These are phyloP conservation scores for Epichloe glyceriae DNA, from an alignment of 2,329 filamentous ascomycete genomes.

Conservation along the genomic window DNA sequence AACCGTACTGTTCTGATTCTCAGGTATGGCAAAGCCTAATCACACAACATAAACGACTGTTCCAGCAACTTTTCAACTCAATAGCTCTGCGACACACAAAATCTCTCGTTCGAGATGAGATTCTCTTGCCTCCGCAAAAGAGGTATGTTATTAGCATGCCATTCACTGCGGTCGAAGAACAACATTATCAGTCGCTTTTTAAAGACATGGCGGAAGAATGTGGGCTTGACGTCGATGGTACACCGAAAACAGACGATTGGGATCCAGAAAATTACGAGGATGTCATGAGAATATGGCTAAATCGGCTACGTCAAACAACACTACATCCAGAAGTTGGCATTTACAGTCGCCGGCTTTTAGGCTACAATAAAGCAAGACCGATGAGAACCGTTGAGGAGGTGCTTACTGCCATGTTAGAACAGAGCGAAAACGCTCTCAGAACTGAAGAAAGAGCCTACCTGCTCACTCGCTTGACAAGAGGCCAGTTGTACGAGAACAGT, in stretches of 20 bases:
- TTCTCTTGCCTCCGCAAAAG: slow-evolving; percentile 69
- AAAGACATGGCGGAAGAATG: slow-evolving; percentile 60
- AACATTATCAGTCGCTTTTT: slow-evolving; percentile 70
- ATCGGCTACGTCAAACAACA: slow-evolving; percentile 66
- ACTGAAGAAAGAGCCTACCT: slow-evolving; percentile 57
- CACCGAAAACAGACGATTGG: slow-evolving; percentile 50
- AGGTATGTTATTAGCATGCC: slow-evolving; percentile 80
- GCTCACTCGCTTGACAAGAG: slow-evolving; percentile 49
- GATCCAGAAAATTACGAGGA: slow-evolving; percentile 51
- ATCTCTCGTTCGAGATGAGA: slow-evolving; percentile 61
- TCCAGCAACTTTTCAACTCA: slow-evolving; percentile 54
- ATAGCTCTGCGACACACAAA: slow-evolving; percentile 83
- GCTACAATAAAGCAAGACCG: slow-evolving; percentile 48
- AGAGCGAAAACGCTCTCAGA: slow-evolving; percentile 56
- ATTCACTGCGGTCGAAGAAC: slow-evolving; percentile 81
- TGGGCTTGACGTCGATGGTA: slow-evolving; percentile 50
- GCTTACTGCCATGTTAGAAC: slow-evolving; percentile 80
- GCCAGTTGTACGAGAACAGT: slow-evolving; percentile 69
- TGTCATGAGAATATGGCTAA: slow-evolving; percentile 68
- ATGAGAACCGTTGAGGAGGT: slow-evolving; percentile 78
- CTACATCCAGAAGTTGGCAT: slow-evolving; percentile 73
- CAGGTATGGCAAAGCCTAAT: slow-evolving; percentile 58
- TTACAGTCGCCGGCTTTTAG: slow-evolving; percentile 50
- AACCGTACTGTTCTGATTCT: slow-evolving; percentile 56
- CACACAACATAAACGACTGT: slow-evolving; percentile 45